Percentiles rank a stretch among this genome's conserved stretches.
phyloP scores from a whole-genome alignment of 805 yeast species.

The Candida montana region DNA sequence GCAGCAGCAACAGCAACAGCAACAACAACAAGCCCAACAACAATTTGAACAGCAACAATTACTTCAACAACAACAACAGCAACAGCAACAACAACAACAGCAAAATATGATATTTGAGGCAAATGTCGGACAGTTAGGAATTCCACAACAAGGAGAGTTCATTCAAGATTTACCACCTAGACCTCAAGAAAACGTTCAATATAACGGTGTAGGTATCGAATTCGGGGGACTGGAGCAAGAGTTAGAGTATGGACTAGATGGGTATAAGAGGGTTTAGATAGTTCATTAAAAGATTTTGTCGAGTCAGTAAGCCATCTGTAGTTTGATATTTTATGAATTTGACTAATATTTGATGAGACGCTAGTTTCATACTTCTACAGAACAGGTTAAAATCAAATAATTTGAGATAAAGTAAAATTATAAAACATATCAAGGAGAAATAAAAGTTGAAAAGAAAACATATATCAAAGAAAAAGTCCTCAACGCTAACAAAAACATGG shows the following conservation, averaged over 20 bases:
- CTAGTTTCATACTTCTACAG: too few relatives aligned
- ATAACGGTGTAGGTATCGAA: slow-evolving; percentile 20
- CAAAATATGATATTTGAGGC: slow-evolving; percentile 21
- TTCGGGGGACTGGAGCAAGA: slow-evolving; percentile 55
- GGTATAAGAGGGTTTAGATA: slow-evolving; percentile 6
- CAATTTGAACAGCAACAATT: slow-evolving; percentile 14
- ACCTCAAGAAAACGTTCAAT: slow-evolving; percentile 44
- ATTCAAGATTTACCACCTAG: slow-evolving; percentile 52
- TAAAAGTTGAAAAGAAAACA: too few relatives aligned
- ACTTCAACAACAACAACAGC: slow-evolving; percentile 15
- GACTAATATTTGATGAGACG: too few relatives aligned
- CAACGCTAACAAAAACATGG: too few relatives aligned
- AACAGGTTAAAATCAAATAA: too few relatives aligned
- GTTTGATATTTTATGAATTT: too few relatives aligned
- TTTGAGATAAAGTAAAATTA: too few relatives aligned
- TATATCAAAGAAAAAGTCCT: too few relatives aligned
- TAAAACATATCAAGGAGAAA: too few relatives aligned
- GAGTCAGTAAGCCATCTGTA: too few relatives aligned
- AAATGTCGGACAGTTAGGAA: slow-evolving; percentile 34
- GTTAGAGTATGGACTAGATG: slow-evolving; percentile 61
- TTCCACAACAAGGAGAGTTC: slow-evolving; percentile 44
- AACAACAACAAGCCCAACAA: slow-evolving; percentile 15
- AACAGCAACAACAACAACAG: slow-evolving; percentile 12
- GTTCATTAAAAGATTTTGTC: too few relatives aligned
- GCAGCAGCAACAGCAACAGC: slow-evolving; percentile 16